Evolutionary conservation across 2,329 filamentous ascomycete genomes (phyloP), one percentile per base, ranked within the genome.

Genomic region (Calcarisporium arbuscula): DNA sequence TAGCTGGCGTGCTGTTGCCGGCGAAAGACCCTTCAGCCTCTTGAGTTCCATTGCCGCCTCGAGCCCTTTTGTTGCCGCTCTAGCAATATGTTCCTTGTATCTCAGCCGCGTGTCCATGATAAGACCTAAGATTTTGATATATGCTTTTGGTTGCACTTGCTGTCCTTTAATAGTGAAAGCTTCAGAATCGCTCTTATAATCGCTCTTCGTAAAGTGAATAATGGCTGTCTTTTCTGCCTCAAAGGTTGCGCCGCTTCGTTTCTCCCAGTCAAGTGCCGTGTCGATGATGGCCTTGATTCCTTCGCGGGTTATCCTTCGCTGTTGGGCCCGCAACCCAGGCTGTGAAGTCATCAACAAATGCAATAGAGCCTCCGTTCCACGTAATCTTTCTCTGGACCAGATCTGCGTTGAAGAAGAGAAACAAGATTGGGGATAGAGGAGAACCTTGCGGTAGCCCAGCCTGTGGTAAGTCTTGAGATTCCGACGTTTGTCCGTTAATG

Each of bases 371-470:
- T 12, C 33, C 33, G 6, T 19, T 28, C 7, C 12, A 12, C 10
- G 14, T 22, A 8, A 35, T 35, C 34, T 18, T 15, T 23, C 20
- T 30, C 18, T 35, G 18, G 9, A 39, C 37, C 6, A 40, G 29
- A 17, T 40, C 37, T 22, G 33, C 33, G 20, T 40, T 40, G 14
- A 51, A 52, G 41, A 56, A 56, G n/a, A 60, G 51, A 36, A 58
- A 63, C 11, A 59, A 40, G 16, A 58, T 53, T 12, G 47, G 55
- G 7, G 55, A 64, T 6, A 64, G 41, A 6, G 51, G 54, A 4
- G 53, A 63, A 4, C 53, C 54, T 40, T 58, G 44, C 8, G 47
- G 49, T 15, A 56, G 34, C 18, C 56, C 47, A 2, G 47, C 42
- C 28, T 53, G 41, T 15, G 36, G 41, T 30, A 51, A 34, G n/a